A percentile compares a stretch with the other conserved stretches of the same genome.
These are phyloP conservation scores for Mrakia gelida DNA, from an alignment of 768 basidiomycete genomes.

Conservation along the genomic window DNA sequence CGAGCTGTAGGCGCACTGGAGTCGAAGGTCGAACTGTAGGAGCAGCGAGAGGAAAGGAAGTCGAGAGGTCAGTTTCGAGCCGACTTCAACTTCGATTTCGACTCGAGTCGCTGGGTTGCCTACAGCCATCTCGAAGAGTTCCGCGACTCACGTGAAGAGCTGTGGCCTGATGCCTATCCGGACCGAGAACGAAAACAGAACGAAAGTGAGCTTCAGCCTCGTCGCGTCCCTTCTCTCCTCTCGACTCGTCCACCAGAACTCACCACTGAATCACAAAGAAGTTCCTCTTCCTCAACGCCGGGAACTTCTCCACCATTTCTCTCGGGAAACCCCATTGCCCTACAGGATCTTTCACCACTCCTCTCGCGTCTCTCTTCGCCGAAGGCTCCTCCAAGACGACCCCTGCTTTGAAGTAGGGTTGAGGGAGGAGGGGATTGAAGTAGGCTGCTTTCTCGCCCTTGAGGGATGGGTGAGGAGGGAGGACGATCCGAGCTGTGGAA, in stretches of 20 bases:
- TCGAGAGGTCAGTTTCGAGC: not conserved
- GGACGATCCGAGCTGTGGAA: not conserved
- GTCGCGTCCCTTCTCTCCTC: too few species aligned
- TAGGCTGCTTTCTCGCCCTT: not conserved
- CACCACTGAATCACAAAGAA: constrained; percentile 18
- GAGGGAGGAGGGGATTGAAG: not conserved
- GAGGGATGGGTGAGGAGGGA: constrained; percentile 4
- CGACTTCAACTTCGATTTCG: not conserved
- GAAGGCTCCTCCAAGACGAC: not conserved
- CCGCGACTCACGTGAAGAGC: not conserved
- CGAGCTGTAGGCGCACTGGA: not conserved
- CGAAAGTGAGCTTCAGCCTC: too few species aligned
- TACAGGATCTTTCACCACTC: not conserved
- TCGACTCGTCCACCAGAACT: not conserved
- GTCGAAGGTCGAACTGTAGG: constrained; percentile 2
- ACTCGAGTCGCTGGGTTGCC: not conserved
- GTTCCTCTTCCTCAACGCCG: not conserved
- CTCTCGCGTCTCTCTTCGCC: not conserved
- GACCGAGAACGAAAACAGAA: too few species aligned
- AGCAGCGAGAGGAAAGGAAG: not conserved
- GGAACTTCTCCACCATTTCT: not conserved
- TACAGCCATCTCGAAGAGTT: too few species aligned
- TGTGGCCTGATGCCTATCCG: constrained; percentile 1
- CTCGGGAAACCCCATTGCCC: not conserved
- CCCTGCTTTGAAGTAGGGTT: not conserved